Evolutionary conservation across 352 stramenopile species (phyloP).

Genomic region (Pseudoperonospora humuli): DNA sequence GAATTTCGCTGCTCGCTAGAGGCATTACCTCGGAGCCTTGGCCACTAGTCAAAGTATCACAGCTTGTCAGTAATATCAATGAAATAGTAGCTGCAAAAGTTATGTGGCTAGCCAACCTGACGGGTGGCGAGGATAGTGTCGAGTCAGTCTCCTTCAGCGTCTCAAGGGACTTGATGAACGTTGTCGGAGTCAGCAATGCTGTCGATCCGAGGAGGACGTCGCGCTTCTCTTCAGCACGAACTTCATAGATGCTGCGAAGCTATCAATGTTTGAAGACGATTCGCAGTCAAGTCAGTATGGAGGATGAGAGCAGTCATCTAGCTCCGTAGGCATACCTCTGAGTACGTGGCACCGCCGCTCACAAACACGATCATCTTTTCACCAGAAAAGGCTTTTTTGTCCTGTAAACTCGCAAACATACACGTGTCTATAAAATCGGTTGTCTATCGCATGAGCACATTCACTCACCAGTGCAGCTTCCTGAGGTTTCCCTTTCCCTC

Average conservation of each 20-base stretch:
- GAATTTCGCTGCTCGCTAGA: too few relatives aligned
- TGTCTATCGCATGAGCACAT: background rate
- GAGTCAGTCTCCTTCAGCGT: constrained; percentile 51
- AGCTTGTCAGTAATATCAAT: too few relatives aligned
- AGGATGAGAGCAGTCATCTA: background rate
- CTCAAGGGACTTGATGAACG: constrained; percentile 50
- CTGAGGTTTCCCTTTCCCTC: constrained; percentile 22
- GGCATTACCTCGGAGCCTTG: too few relatives aligned
- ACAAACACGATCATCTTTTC: constrained; percentile 95
- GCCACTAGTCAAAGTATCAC: too few relatives aligned
- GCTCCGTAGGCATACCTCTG: constrained; percentile 61
- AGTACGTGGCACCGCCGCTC: constrained; percentile 90
- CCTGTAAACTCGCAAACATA: constrained; percentile 15
- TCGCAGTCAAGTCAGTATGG: background rate
- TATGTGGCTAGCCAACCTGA: too few relatives aligned
- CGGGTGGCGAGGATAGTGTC: constrained; percentile 7
- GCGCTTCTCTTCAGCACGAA: constrained; percentile 55
- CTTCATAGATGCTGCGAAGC: constrained; percentile 77
- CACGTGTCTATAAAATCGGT: background rate
- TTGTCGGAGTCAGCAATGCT: constrained; percentile 52
- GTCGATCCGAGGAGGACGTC: constrained; percentile 67
- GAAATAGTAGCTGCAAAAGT: too few relatives aligned
- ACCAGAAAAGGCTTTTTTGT: constrained; percentile 51
- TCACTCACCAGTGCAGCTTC: constrained; percentile 11
- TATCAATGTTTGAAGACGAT: constrained; percentile 4